Conservation (phyloP, 2,329 filamentous ascomycete genomes). For the Venturia asperata region DNA sequence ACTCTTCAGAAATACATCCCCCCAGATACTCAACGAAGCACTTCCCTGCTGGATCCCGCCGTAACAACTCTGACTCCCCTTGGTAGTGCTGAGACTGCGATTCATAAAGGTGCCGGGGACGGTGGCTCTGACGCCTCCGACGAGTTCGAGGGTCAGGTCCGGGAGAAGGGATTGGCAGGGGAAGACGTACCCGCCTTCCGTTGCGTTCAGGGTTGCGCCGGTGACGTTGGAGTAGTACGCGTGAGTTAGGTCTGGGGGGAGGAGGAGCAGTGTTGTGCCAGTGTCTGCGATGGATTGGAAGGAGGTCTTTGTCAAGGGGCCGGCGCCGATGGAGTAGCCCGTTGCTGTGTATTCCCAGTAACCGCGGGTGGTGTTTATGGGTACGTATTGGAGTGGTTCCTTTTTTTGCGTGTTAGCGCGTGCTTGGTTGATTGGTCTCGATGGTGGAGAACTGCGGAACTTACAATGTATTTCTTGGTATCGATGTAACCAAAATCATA, state of each 20-base stretch:
- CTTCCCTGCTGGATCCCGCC: slow-evolving; percentile 59
- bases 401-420: slow-evolving; percentile 40
- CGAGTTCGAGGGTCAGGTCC: slow-evolving; percentile 48
- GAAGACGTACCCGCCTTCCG: slow-evolving; percentile 50
- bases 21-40: slow-evolving; percentile 49
- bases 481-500: slow-evolving; percentile 54
- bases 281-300: slow-evolving; percentile 60
- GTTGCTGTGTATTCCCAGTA: slow-evolving; percentile 57
- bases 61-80: slow-evolving; percentile 48
- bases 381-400: slow-evolving; percentile 50
- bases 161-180: slow-evolving; percentile 45
- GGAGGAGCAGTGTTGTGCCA: slow-evolving; percentile 59
- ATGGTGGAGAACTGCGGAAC: slow-evolving; percentile 31
- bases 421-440: slow-evolving; percentile 50
- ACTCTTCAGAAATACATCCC: slow-evolving; percentile 72
- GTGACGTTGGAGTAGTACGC: slow-evolving; percentile 54
- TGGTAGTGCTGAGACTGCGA: neutral
- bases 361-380: slow-evolving; percentile 50
- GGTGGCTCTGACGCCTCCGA: slow-evolving; percentile 28
- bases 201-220: slow-evolving; percentile 43
- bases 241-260: slow-evolving; percentile 46
- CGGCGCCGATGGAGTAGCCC: slow-evolving; percentile 49
- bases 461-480: slow-evolving; percentile 41
- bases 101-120: slow-evolving; percentile 14
- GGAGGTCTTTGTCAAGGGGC: slow-evolving; percentile 27